Conservation (phyloP, 2,329 filamentous ascomycete species). For the Davidsoniella eucalypti region DNA sequence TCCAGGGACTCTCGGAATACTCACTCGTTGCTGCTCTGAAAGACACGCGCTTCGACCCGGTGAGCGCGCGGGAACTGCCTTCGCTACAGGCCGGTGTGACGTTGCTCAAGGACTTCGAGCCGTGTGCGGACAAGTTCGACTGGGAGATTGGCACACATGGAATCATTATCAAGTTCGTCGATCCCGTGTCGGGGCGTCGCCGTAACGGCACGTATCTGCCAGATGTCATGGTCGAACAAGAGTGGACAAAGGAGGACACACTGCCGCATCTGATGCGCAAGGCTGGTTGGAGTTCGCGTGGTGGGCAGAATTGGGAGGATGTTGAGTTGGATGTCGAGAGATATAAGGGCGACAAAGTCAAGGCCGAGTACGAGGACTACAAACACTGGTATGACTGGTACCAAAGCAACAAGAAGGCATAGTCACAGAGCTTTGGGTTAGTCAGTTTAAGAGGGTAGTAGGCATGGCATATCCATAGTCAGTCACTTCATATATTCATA, state of each 20-base stretch:
- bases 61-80: conserved; percentile 37
- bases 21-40: conserved; percentile 60
- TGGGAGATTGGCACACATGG: conserved; percentile 82
- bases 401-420: conserved; percentile 16
- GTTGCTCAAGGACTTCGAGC: conserved; percentile 72
- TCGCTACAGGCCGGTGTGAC: conserved; percentile 53
- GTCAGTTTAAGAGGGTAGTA: too few species aligned
- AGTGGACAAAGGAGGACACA: conserved; percentile 88
- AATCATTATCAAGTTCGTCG: conserved; percentile 60
- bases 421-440: too few species aligned
- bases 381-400: conserved; percentile 67
- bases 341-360: conserved; percentile 74
- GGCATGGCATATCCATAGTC: too few species aligned
- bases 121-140: conserved; percentile 55
- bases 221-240: conserved; percentile 80
- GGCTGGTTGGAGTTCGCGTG: conserved; percentile 60
- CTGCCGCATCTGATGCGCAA: conserved; percentile 83
- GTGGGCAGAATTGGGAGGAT: conserved; percentile 65
- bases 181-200: conserved; percentile 46
- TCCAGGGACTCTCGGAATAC: conserved; percentile 59
- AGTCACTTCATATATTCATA: too few species aligned
- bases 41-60: conserved; percentile 44
- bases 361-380: conserved; percentile 55
- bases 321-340: conserved; percentile 64
- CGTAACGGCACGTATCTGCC: conserved; percentile 85